Evolutionary conservation across 768 basidiomycete species (phyloP).

Genomic region (Amanita pallidorosea): DNA sequence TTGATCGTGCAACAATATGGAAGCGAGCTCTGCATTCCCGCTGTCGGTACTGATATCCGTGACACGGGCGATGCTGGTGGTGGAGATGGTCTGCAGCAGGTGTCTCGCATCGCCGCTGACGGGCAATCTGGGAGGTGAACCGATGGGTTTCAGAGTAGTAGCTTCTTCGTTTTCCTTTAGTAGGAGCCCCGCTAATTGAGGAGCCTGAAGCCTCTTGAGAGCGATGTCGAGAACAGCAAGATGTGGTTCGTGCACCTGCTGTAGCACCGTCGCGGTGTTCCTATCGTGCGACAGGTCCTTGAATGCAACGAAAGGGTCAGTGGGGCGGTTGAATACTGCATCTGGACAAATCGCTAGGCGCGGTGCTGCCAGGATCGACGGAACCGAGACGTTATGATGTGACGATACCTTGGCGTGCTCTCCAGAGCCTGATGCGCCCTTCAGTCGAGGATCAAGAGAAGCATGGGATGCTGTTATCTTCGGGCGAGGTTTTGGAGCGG

Average conservation of each 20-base stretch:
- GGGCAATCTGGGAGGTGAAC: neutral
- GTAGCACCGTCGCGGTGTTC: neutral
- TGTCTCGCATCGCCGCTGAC: slow-evolving; percentile 12
- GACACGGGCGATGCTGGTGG: slow-evolving; percentile 37
- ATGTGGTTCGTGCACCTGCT: neutral
- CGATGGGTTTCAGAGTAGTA: neutral
- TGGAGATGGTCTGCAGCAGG: slow-evolving; percentile 37
- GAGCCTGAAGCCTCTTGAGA: neutral
- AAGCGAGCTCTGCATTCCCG: slow-evolving; percentile 28
- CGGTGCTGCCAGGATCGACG: neutral
- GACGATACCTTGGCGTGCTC: neutral
- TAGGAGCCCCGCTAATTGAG: neutral
- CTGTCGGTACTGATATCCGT: slow-evolving; percentile 41
- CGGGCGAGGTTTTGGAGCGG: neutral
- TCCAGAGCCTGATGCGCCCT: neutral
- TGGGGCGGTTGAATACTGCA: neutral
- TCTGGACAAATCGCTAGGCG: neutral
- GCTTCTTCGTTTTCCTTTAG: neutral
- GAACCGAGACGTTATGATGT: too few species aligned
- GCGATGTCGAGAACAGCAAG: neutral
- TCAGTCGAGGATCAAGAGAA: neutral
- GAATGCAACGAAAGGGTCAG: slow-evolving; percentile 1
- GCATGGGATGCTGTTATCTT: neutral
- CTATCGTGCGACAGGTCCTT: neutral
- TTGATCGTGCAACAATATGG: slow-evolving; percentile 41